Evolutionary conservation across 352 stramenopile species (phyloP).

Genomic region (Phytophthora syringae): DNA sequence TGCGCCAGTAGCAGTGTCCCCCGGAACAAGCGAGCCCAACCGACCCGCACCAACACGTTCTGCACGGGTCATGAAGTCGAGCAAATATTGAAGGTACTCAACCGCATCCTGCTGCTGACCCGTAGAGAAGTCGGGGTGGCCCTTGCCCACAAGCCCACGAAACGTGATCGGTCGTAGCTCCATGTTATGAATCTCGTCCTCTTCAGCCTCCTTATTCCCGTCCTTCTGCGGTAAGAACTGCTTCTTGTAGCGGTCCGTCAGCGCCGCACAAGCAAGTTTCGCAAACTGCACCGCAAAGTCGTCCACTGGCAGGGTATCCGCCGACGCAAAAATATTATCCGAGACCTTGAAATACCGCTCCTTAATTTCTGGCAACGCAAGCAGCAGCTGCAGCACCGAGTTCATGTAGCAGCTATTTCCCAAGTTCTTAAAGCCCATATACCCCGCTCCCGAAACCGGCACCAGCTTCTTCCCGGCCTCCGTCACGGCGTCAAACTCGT

Average conservation of each 20-base stretch:
- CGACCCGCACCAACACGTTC: constrained; percentile 71
- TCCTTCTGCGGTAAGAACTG: constrained; percentile 36
- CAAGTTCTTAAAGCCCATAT: constrained; percentile 98
- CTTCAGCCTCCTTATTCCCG: constrained; percentile 39
- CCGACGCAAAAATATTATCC: constrained; percentile 67
- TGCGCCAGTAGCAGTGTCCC: constrained; percentile 34
- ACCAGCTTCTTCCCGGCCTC: constrained; percentile 95
- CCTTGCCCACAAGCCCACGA: constrained; percentile 94
- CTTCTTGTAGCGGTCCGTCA: constrained; percentile 88
- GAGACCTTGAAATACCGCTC: constrained; percentile 70
- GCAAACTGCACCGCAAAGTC: constrained; percentile 94
- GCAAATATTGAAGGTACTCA: constrained; percentile 97
- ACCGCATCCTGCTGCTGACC: constrained; percentile 98
- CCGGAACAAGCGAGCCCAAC: constrained; percentile 53
- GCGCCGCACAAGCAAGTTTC: constrained; percentile 91
- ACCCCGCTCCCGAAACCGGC: constrained; percentile 90
- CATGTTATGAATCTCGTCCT: constrained; percentile 46
- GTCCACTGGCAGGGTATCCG: constrained; percentile 41
- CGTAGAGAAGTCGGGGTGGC: constrained; percentile 96
- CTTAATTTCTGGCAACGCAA: constrained; percentile 82
- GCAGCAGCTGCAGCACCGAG: constrained; percentile 95
- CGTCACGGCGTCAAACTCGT: constrained; percentile 98
- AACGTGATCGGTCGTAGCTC: constrained; percentile 91
- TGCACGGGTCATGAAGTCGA: constrained; percentile 92
- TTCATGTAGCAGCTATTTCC: constrained; percentile 99